Evolutionary conservation across 179 eudicot species (phyloP).

Genomic region (Nepenthes alata): DNA sequence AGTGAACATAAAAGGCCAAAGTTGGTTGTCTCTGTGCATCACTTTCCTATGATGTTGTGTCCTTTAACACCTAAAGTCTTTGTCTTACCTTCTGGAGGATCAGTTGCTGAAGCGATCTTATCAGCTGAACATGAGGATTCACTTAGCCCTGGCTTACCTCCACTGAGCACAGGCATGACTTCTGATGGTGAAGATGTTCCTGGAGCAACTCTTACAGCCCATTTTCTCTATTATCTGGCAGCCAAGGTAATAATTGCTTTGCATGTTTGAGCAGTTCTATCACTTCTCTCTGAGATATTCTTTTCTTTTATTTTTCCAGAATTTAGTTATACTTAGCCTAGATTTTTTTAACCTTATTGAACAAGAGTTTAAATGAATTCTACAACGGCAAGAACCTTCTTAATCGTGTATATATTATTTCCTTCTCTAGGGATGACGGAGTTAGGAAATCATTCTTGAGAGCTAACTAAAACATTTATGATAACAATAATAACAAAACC

Average conservation of each 20-base stretch:
- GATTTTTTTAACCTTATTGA: too few relatives aligned
- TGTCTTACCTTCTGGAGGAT: slow-evolving; percentile 92
- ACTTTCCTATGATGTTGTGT: slow-evolving; percentile 83
- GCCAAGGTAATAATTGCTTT: slow-evolving; percentile 41
- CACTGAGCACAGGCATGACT: slow-evolving; percentile 56
- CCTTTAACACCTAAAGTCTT: slow-evolving; percentile 82
- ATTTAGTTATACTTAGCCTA: background rate
- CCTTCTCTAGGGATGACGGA: too few relatives aligned
- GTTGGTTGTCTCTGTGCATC: slow-evolving; percentile 59
- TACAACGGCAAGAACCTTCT: too few relatives aligned
- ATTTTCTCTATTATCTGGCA: slow-evolving; percentile 81
- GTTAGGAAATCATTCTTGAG: too few relatives aligned
- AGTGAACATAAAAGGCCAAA: slow-evolving; percentile 24
- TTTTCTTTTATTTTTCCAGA: background rate
- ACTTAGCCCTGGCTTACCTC: slow-evolving; percentile 85
- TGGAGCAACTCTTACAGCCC: slow-evolving; percentile 84
- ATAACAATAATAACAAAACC: too few relatives aligned
- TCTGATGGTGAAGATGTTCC: slow-evolving; percentile 72
- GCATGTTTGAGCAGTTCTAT: background rate
- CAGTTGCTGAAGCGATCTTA: slow-evolving; percentile 72
- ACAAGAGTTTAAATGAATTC: too few relatives aligned
- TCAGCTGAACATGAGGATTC: slow-evolving; percentile 58
- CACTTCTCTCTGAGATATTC: slow-evolving; percentile 1
- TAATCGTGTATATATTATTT: too few relatives aligned
- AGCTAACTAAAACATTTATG: too few relatives aligned